These are phyloP conservation scores for Corylus heterophylla DNA, from an alignment of 306 rosid genomes.

Conservation along the genomic window DNA sequence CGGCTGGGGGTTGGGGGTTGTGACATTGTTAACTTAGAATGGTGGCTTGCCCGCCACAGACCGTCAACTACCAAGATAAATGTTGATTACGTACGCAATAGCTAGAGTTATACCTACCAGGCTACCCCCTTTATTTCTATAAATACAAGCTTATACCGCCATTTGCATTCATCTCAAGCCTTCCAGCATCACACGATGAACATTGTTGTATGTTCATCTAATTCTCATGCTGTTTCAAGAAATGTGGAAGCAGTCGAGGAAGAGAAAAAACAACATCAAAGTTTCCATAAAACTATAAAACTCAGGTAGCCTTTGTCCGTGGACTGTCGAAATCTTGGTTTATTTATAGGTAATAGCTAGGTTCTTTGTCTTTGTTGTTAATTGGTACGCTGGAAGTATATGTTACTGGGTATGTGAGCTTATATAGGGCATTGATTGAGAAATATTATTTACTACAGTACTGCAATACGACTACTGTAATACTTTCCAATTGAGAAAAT, in stretches of 20 bases:
- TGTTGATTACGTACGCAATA: not conserved
- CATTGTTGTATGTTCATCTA: not conserved
- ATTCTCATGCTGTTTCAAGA: not conserved
- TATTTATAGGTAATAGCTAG: not conserved
- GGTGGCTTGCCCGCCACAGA: slow-evolving; percentile 17
- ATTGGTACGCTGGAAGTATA: too few species aligned
- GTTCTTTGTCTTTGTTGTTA: too few species aligned
- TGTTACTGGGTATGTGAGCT: too few species aligned
- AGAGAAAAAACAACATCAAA: not conserved
- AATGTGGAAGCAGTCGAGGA: slow-evolving; percentile 3
- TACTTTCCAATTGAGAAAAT: too few species aligned
- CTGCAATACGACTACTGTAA: too few species aligned
- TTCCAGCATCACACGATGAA: not conserved
- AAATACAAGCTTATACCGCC: not conserved
- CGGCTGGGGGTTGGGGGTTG: slow-evolving; percentile 20
- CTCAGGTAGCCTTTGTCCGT: not conserved
- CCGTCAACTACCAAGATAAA: slow-evolving; percentile 19
- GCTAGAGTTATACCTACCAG: too few species aligned
- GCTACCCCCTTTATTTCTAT: not conserved
- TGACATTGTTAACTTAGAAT: slow-evolving; percentile 13
- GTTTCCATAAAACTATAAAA: not conserved
- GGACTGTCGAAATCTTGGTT: not conserved
- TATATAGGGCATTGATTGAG: too few species aligned
- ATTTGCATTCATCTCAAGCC: not conserved
- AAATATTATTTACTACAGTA: too few species aligned